Percentiles rank a stretch among this genome's conserved stretches.
phyloP scores from a whole-genome alignment of 1,284 basidiomycete genomes.

The Microbotryum violaceum region DNA sequence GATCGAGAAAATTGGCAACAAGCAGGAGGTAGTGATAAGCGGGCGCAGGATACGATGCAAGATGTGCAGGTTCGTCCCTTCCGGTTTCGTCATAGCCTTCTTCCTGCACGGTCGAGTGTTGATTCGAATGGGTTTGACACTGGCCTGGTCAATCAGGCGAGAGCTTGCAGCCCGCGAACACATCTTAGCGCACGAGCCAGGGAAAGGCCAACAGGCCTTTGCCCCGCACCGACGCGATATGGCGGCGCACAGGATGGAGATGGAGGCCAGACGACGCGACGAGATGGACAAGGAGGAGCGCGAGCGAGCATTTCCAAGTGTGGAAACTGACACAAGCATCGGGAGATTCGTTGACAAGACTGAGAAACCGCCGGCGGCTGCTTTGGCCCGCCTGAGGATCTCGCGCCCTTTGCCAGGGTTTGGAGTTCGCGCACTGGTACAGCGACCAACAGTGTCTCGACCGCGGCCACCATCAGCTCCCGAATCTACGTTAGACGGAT shows the following conservation, averaged over 20 bases:
- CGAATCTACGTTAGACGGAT: too few species aligned
- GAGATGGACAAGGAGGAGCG: slow-evolving; percentile 16
- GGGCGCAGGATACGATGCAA: slow-evolving; percentile 66
- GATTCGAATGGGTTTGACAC: too few species aligned
- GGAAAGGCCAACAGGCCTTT: slow-evolving; percentile 37
- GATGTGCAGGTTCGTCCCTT: slow-evolving; percentile 63
- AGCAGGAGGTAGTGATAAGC: slow-evolving; percentile 20
- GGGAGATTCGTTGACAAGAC: too few species aligned
- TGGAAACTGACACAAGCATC: neutral
- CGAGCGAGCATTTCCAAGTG: neutral
- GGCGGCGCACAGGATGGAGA: slow-evolving; percentile 32
- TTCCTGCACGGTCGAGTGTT: neutral
- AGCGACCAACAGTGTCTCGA: slow-evolving; percentile 1
- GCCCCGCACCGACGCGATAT: slow-evolving; percentile 37
- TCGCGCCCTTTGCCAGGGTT: neutral
- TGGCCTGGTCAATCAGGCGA: slow-evolving; percentile 47
- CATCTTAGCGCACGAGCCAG: slow-evolving; percentile 80
- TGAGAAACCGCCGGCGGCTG: neutral
- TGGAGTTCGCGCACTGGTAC: slow-evolving; percentile 11
- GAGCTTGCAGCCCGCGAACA: slow-evolving; percentile 81
- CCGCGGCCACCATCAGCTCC: slow-evolving; percentile 4
- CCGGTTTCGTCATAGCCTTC: neutral
- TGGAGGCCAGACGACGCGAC: slow-evolving; percentile 24
- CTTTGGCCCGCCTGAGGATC: slow-evolving; percentile 10
- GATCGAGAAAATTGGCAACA: slow-evolving; percentile 27